Base-by-base conservation (phyloP, 208 protist species). In the Novymonas esmeraldas region DNA sequence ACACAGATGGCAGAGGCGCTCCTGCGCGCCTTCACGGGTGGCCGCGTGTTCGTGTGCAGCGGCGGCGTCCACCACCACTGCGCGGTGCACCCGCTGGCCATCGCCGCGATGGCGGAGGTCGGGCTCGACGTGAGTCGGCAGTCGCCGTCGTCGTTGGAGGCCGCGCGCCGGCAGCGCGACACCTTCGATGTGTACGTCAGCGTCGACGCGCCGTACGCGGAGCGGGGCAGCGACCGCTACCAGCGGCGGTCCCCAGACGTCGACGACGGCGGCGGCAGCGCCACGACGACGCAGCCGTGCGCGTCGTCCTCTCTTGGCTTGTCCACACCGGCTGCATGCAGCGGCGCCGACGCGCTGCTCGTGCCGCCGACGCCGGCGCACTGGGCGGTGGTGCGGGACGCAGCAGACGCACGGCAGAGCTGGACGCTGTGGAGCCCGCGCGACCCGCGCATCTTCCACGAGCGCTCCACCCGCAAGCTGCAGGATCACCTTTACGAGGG, bases 401-500 rank as follows among this genome's bases (percentile, higher is more conserved):
- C 85, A 10, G 66, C 87, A 18, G 87, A 94, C 59, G 68, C 72
- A 6, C 79, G 71, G 2, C 85, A 89, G 60, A 76, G 61, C 48
- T 93, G 85, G 84, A 58, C 77, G 24, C 62, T 95, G 33, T 95
- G 90, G 88, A 92, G 85, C 59, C 90, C 90, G 42, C 85, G 87
- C n/a, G 79, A 95, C 73, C 90, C 90, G 2, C n/a, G 68, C 38
- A 89, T 95, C 67, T 87, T 82, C 52, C 70, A 93, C 70, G 87
- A 93, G 61, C 82, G 13, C 20, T 92, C 85, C 42, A 92, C 85
- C 7, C 82, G 90, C 0, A 90, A 88, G 64, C 83, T 95, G 54
- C 90, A 95, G 62, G 90, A 95, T 64, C 70, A 93, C 61, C 66
- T 95, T 13, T 95, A 95, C 73, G 90, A 92, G 41, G 90, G 90